Conservation (phyloP, 768 basidiomycete genomes). For the Tricholoma terreum region DNA sequence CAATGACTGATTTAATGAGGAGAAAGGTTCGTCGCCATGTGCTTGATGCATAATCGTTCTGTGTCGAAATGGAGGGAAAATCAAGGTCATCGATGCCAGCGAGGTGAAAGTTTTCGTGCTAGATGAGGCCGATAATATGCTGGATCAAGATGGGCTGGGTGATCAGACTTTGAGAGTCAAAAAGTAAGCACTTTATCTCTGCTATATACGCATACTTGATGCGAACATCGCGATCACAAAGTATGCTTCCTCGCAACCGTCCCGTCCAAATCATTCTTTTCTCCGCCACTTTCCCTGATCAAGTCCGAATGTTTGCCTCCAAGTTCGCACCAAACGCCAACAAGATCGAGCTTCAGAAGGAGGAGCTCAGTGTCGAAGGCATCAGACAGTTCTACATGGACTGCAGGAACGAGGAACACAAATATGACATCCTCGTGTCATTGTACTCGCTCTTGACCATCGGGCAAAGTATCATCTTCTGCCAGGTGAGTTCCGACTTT, state of each 20-base stretch:
- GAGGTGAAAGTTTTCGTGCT: slow-evolving; percentile 90
- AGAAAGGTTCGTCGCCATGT: slow-evolving; percentile 38
- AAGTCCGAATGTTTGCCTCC: slow-evolving; percentile 86
- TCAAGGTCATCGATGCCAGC: slow-evolving; percentile 66
- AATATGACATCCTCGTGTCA: slow-evolving; percentile 92
- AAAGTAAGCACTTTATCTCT: slow-evolving; percentile 55
- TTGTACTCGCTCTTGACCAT: slow-evolving; percentile 90
- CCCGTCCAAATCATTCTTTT: slow-evolving; percentile 88
- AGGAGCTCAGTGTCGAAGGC: slow-evolving; percentile 90
- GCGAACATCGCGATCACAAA: slow-evolving; percentile 20
- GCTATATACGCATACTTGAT: background rate
- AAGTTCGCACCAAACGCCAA: slow-evolving; percentile 94
- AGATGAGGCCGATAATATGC: slow-evolving; percentile 99
- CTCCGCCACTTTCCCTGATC: slow-evolving; percentile 96
- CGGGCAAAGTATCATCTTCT: slow-evolving; percentile 98
- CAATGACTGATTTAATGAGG: slow-evolving; percentile 84
- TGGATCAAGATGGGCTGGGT: slow-evolving; percentile 89
- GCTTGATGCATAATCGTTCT: background rate
- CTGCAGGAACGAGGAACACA: slow-evolving; percentile 85
- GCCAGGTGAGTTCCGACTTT: slow-evolving; percentile 56
- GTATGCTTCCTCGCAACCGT: slow-evolving; percentile 52
- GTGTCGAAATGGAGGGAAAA: background rate
- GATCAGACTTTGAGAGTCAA: slow-evolving; percentile 93
- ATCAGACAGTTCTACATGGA: slow-evolving; percentile 99
- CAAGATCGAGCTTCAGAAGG: slow-evolving; percentile 92